Conservation (phyloP, 441 rosid genomes). For the Corymbia citriodora region DNA sequence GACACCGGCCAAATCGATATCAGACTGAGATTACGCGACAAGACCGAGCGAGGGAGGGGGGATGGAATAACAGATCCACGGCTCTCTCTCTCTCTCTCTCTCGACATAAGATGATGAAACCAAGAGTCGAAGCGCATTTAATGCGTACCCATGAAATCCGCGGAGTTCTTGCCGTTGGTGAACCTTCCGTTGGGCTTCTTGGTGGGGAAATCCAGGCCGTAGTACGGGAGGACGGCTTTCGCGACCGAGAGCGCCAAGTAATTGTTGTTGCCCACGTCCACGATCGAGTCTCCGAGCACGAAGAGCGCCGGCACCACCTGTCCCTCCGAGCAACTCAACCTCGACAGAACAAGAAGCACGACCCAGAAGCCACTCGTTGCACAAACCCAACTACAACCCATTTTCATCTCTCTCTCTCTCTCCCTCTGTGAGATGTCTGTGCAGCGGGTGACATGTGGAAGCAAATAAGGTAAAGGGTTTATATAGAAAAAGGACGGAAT, state of each 20-base stretch:
- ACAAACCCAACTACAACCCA: background rate
- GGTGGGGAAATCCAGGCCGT: slow-evolving; percentile 49
- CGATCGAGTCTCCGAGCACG: slow-evolving; percentile 51
- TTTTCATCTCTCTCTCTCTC: background rate
- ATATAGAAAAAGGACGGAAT: background rate
- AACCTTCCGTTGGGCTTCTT: slow-evolving; percentile 49
- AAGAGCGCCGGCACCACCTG: slow-evolving; percentile 29
- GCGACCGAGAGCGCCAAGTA: slow-evolving; percentile 23
- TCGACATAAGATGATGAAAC: background rate
- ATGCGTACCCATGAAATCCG: slow-evolving; percentile 50
- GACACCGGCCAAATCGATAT: background rate
- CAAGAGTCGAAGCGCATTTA: background rate
- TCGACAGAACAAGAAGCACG: background rate
- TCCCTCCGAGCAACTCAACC: slow-evolving; percentile 1
- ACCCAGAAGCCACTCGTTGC: background rate
- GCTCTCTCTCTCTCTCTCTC: background rate
- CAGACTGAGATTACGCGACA: background rate
- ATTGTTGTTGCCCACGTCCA: slow-evolving; percentile 55
- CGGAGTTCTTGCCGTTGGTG: slow-evolving; percentile 61
- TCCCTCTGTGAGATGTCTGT: background rate
- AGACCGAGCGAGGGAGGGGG: background rate
- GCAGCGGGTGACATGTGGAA: background rate
- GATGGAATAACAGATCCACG: background rate
- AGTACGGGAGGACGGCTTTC: slow-evolving; percentile 36
- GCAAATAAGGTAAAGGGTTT: background rate